Percentiles rank a stretch among this genome's conserved stretches.
These are phyloP conservation scores for Neonothopanus nambi DNA, from an alignment of 1,284 basidiomycete species.

Conservation along the genomic window DNA sequence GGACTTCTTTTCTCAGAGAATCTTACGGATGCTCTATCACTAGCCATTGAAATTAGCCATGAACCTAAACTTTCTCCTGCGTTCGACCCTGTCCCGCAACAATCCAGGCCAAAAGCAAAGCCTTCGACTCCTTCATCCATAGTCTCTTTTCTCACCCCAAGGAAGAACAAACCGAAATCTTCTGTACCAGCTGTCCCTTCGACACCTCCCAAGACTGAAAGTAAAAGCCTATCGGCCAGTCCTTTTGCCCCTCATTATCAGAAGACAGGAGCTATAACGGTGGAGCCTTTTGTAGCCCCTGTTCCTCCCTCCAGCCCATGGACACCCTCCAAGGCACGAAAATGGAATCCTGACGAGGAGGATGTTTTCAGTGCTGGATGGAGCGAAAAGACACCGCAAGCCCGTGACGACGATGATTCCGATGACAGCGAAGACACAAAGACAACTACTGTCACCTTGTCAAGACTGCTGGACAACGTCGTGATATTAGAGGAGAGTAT, in stretches of 20 bases:
- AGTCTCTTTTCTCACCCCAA: slow-evolving; percentile 79
- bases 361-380: slow-evolving; percentile 68
- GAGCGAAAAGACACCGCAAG: slow-evolving; percentile 39
- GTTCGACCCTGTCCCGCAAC: slow-evolving; percentile 26
- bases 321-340: slow-evolving; percentile 52
- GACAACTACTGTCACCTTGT: slow-evolving; percentile 63
- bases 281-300: slow-evolving; percentile 72
- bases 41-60: slow-evolving; percentile 62
- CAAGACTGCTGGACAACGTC: slow-evolving; percentile 89
- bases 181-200: slow-evolving; percentile 38
- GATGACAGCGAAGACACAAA: slow-evolving; percentile 31
- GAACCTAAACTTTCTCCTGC: slow-evolving; percentile 34
- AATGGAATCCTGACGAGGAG: slow-evolving; percentile 61
- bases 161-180: slow-evolving; percentile 54
- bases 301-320: slow-evolving; percentile 61
- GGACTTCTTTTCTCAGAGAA: slow-evolving; percentile 93
- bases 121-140: slow-evolving; percentile 54
- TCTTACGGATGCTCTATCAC: slow-evolving; percentile 83
- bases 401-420: slow-evolving; percentile 30
- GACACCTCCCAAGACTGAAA: slow-evolving; percentile 40
- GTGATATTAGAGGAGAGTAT: slow-evolving; percentile 95
- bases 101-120: slow-evolving; percentile 55
- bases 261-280: slow-evolving; percentile 67
- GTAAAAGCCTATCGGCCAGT: slow-evolving; percentile 59
- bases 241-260: slow-evolving; percentile 88